Base-by-base conservation (phyloP, 1,284 basidiomycete genomes). In the Acaromyces ingoldii region DNA sequence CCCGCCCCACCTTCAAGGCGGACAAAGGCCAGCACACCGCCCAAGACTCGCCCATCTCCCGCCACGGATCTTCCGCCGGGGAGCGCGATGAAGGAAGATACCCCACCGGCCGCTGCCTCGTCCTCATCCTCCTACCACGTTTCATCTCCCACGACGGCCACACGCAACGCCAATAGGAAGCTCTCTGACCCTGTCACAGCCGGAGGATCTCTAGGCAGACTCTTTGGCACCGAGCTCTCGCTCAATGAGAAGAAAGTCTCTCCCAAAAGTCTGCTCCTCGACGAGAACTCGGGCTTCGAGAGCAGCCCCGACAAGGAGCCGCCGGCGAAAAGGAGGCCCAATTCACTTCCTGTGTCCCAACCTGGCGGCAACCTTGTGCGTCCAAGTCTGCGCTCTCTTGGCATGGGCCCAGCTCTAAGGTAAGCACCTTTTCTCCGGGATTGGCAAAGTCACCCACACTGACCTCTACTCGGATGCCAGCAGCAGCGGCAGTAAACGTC, bases 151-250 rank as follows among this genome's bases (percentile, higher is more conserved):
- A n/a, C n/a, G n/a, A n/a, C n/a, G n/a, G n/a, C n/a, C n/a, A n/a
- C n/a, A n/a, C n/a, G n/a, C n/a, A n/a, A n/a, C n/a, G n/a, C n/a
- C n/a, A n/a, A n/a, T n/a, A n/a, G n/a, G n/a, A n/a, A 25, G n/a
- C 6, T 42, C 30, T 7, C 19, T 24, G 15, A 9, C 15, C 28
- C 47, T 9, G 19, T 30, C 41, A 30, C 19, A 9, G 33, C 28
- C 36, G 30, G 34, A 3, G 40, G 36, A 5, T 49, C 51, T 19
- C 45, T 60, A 4, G 56, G 58, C 21, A 53, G 67, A 28, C 55
- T 68, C 31, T 70, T 70, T 49, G 67, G 65, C 25, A 67, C 62
- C 11, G 63, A 68, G 52, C 56, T 70, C 49, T 59, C 65, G 9
- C 49, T 67, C 52, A 67, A 67, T 41, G 53, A 53, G 6, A 52